Evolutionary conservation across 2,329 filamentous ascomycete genomes (phyloP).

Genomic region (Colletotrichum horii): DNA sequence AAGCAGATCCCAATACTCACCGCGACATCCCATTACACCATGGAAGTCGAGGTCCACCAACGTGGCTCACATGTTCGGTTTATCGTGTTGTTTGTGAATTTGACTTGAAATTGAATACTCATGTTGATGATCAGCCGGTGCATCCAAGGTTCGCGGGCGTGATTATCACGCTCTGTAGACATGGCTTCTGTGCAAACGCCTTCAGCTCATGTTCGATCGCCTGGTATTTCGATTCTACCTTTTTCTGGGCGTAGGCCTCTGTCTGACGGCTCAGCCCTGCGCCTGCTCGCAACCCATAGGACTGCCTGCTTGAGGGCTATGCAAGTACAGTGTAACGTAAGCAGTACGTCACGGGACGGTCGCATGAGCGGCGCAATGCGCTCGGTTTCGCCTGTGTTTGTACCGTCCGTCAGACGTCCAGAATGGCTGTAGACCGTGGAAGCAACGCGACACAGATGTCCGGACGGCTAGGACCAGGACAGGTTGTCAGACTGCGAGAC

Average conservation of each 20-base stretch:
- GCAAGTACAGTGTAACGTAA: background rate
- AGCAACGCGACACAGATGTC: background rate
- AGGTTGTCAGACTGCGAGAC: background rate
- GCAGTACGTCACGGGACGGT: background rate
- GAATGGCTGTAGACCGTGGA: background rate
- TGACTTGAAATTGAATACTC: background rate
- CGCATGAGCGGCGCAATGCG: background rate
- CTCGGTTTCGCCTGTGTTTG: slow-evolving; percentile 26
- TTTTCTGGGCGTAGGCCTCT: background rate
- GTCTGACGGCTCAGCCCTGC: background rate
- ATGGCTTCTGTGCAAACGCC: background rate
- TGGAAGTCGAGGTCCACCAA: slow-evolving; percentile 76
- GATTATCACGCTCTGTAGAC: background rate
- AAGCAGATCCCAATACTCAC: slow-evolving; percentile 66
- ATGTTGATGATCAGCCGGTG: background rate
- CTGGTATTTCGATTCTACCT: background rate
- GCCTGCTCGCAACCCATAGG: background rate
- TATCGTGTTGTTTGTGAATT: background rate
- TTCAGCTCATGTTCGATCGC: background rate
- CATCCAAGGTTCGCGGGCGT: background rate
- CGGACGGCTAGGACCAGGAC: background rate
- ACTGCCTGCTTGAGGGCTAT: background rate
- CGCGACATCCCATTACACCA: slow-evolving; percentile 58
- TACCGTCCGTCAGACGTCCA: slow-evolving; percentile 20
- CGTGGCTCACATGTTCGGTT: slow-evolving; percentile 60